Evolutionary conservation across 2,329 filamentous ascomycete species (phyloP).

Genomic region (Calonectria montana): DNA sequence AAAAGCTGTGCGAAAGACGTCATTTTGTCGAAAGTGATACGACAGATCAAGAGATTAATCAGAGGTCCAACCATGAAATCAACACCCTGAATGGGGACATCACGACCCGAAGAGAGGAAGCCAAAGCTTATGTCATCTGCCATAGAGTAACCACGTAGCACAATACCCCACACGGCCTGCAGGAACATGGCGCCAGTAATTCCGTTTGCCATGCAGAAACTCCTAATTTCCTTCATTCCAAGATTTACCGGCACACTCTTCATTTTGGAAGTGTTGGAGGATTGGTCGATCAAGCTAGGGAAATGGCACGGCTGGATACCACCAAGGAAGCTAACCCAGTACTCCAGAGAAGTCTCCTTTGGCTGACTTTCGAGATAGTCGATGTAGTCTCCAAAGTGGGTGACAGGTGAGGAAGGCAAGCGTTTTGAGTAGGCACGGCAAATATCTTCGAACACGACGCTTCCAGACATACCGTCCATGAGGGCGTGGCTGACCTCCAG

Average conservation of each 20-base stretch:
- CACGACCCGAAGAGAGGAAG: slow-evolving; percentile 12
- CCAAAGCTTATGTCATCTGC: slow-evolving; percentile 15
- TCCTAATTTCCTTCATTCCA: not conserved
- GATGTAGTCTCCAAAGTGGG: slow-evolving; percentile 17
- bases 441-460: slow-evolving; percentile 9
- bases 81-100: slow-evolving; percentile 30
- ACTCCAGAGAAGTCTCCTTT: slow-evolving; percentile 11
- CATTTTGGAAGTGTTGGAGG: slow-evolving; percentile 2
- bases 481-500: slow-evolving; percentile 38
- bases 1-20: slow-evolving; percentile 46
- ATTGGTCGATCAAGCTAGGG: slow-evolving; percentile 9
- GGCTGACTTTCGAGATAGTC: slow-evolving; percentile 17
- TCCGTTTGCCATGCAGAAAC: slow-evolving; percentile 14
- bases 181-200: slow-evolving; percentile 8
- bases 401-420: not conserved
- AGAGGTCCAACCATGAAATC: slow-evolving; percentile 38
- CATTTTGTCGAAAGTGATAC: slow-evolving; percentile 14
- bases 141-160: slow-evolving; percentile 8
- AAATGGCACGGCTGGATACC: slow-evolving; percentile 14
- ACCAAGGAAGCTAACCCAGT: slow-evolving; percentile 12
- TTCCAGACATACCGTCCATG: slow-evolving; percentile 39
- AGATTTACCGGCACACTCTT: slow-evolving; percentile 11
- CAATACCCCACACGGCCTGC: slow-evolving; percentile 14
- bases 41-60: slow-evolving; percentile 35
- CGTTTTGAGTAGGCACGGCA: slow-evolving; percentile 13